Base-by-base conservation (phyloP, 106 monocot species). In the Amphibolis antarctica region DNA sequence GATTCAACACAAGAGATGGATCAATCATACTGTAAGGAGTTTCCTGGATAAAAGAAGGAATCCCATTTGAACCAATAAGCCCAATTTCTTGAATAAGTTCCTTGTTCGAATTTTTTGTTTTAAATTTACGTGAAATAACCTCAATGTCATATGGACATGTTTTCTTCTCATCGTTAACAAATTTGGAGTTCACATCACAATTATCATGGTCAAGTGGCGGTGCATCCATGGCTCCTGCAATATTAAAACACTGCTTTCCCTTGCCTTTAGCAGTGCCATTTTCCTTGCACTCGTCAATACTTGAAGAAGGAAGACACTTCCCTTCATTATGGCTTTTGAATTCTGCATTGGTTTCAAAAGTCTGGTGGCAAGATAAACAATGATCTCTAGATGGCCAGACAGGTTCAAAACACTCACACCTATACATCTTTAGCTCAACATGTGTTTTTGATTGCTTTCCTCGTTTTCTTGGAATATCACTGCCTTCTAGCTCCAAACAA, bases 341-440 rank as follows among this genome's bases (percentile, higher is more conserved):
- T 58, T 88, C 87, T 12, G 44, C 13, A n/a, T 46, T n/a, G 19
- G 74, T 60, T 22, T 20, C 67, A 65, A 87, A 88, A 19, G 98
- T 85, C 28, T 81, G 78, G 57, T 98, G 98, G 46, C 98, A 98
- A 10, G 76, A 76, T 20, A 81, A 71, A 66, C 98, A 98, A 24
- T 98, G 98, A 60, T 74, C 71, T 49, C 87, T 60, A 70, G 90
- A 91, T 78, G 82, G 76, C 91, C 90, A 98, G 29, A 98, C 62
- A 67, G 84, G 87, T 61, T 98, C 98, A 42, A 98, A 74, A 70
- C 98, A 98, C 36, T 87, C 85, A 65, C 98, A 98, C 50, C 98
- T 81, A 61, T 82, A 82, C 71, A 87, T 71, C 84, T 71, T 96
- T 48, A 70, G 77, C 28, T 84, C 90, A 58, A 62, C 22, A 55